Conservation (phyloP, 2,329 filamentous ascomycete genomes). For the Trichoderma hamatum region DNA sequence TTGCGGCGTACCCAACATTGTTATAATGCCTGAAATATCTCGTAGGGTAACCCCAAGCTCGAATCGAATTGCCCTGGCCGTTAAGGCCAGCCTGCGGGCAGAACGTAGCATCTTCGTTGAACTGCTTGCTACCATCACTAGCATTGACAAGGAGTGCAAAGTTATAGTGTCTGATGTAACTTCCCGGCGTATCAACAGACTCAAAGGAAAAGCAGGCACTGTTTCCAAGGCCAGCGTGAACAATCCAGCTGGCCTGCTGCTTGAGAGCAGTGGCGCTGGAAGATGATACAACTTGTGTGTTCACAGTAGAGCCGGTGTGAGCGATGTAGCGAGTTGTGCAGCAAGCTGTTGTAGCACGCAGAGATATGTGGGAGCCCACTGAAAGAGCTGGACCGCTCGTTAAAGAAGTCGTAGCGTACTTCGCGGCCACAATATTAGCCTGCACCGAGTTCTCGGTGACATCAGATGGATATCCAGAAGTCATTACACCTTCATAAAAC, state of each 20-base stretch:
- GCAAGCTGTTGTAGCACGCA: conserved; percentile 6
- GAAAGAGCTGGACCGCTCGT: conserved; percentile 4
- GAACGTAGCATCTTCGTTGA: conserved; percentile 8
- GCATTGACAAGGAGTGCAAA: not conserved
- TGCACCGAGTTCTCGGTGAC: conserved; percentile 9
- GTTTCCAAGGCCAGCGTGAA: conserved; percentile 6
- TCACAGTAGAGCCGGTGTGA: conserved; percentile 9
- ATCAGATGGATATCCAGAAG: conserved; percentile 11
- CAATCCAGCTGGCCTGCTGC: conserved; percentile 19
- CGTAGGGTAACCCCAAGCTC: conserved; percentile 12
- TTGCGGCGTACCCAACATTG: not conserved
- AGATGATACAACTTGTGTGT: conserved; percentile 15
- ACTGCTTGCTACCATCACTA: conserved; percentile 13
- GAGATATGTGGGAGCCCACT: not conserved
- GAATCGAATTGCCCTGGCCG: conserved; percentile 4
- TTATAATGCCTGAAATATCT: conserved; percentile 7
- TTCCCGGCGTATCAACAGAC: conserved; percentile 5
- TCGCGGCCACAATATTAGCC: conserved; percentile 15
- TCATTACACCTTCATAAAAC: conserved; percentile 20
- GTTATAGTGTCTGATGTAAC: conserved; percentile 6
- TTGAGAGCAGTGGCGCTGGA: conserved; percentile 18
- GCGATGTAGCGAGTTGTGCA: conserved; percentile 20
- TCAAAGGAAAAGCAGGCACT: conserved; percentile 19
- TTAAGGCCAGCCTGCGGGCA: conserved; percentile 16
- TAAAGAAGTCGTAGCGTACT: conserved; percentile 2